phyloP scores from a whole-genome alignment of 805 yeast species.

The Kuraishia capsulata region DNA sequence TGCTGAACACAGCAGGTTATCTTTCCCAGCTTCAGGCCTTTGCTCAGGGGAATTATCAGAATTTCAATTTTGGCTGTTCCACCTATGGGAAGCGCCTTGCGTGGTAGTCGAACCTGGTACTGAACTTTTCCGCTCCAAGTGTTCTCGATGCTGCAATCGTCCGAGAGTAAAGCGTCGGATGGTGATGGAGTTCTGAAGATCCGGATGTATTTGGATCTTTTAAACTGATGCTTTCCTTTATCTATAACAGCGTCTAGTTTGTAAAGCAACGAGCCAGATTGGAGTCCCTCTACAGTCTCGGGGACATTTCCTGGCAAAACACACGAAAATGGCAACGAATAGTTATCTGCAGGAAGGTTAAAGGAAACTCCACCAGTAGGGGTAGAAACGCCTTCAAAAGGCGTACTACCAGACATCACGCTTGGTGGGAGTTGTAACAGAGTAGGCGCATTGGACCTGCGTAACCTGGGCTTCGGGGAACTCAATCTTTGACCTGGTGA shows the following conservation, averaged over 20 bases:
- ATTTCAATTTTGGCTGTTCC: slow-evolving; percentile 31
- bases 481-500: no score
- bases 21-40: slow-evolving; percentile 30
- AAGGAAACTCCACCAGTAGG: slow-evolving; percentile 19
- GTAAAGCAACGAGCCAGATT: slow-evolving; percentile 32
- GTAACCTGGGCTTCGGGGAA: neutral
- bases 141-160: slow-evolving; percentile 36
- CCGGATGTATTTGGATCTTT: slow-evolving; percentile 27
- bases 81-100: slow-evolving; percentile 38
- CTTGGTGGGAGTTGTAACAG: neutral
- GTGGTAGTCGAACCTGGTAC: slow-evolving; percentile 33
- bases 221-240: neutral
- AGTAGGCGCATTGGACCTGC: neutral
- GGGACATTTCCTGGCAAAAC: slow-evolving; percentile 35
- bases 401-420: neutral
- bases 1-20: slow-evolving; percentile 25
- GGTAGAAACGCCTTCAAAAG: slow-evolving; percentile 2
- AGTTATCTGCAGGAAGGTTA: slow-evolving; percentile 41
- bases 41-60: slow-evolving; percentile 35
- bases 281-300: slow-evolving; percentile 43
- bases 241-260: slow-evolving; percentile 32
- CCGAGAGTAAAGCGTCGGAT: slow-evolving; percentile 26
- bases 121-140: slow-evolving; percentile 47
- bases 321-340: slow-evolving; percentile 36
- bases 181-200: slow-evolving; percentile 34